Conservation (phyloP, 345 rosid species). For the Physaria fendleri region DNA sequence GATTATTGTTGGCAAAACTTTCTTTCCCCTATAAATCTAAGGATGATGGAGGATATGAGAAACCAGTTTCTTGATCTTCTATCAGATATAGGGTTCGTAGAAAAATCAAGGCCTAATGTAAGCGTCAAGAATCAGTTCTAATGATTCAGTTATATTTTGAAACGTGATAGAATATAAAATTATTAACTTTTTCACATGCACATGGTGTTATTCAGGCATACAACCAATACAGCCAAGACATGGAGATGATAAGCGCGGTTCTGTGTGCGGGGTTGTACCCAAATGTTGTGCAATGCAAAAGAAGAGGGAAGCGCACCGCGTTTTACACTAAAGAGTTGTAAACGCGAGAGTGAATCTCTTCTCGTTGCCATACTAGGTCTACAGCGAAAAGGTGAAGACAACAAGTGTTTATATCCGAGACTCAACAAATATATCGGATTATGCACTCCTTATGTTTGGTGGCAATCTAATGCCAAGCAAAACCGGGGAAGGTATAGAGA, state of each 20-base stretch:
- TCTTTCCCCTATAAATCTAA: constrained; percentile 71
- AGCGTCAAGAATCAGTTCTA: constrained; percentile 25
- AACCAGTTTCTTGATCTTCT: constrained; percentile 79
- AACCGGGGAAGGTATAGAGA: constrained; percentile 82
- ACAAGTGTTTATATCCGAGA: constrained; percentile 67
- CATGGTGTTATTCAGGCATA: constrained; percentile 49
- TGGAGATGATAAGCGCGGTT: constrained; percentile 85
- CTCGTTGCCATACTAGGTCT: constrained; percentile 83
- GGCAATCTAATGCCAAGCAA: constrained; percentile 71
- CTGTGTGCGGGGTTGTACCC: constrained; percentile 97
- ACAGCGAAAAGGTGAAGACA: constrained; percentile 92
- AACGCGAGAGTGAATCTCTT: constrained; percentile 59
- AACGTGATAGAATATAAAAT: not conserved
- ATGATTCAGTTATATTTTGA: not conserved
- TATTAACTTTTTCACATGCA: not conserved
- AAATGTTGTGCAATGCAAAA: constrained; percentile 94
- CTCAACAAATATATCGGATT: constrained; percentile 91
- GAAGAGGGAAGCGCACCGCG: constrained; percentile 85
- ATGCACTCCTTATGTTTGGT: constrained; percentile 89
- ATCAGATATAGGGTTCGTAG: constrained; percentile 84
- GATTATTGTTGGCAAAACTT: constrained; percentile 84
- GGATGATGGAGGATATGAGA: constrained; percentile 96
- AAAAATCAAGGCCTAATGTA: constrained; percentile 73
- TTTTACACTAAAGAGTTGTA: constrained; percentile 92
- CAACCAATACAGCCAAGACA: constrained; percentile 73